Conservation (phyloP, 202 grass and related monocot genomes). For the Bolboschoenoplectus hybrid region DNA sequence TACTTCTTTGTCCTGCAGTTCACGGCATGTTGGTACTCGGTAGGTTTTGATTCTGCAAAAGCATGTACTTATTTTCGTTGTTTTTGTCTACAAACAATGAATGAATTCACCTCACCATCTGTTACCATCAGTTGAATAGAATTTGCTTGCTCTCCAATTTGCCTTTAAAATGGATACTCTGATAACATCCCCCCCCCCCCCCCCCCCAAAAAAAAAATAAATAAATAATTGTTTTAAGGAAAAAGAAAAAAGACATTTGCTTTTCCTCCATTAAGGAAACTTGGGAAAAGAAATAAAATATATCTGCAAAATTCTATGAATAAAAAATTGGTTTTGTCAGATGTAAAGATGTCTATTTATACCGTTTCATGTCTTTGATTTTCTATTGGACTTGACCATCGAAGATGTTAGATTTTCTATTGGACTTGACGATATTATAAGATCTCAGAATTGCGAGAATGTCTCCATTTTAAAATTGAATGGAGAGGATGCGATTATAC, state of each 20-base stretch:
- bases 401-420: not conserved
- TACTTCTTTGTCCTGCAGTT: slow-evolving; percentile 9
- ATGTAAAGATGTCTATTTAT: not conserved
- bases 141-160: not conserved
- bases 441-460: not conserved
- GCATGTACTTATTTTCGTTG: slow-evolving; percentile 6
- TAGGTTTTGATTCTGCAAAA: slow-evolving; percentile 4
- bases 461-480: not conserved
- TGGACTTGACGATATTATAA: not conserved
- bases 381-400: not conserved
- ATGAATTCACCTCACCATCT: not conserved
- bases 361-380: not conserved
- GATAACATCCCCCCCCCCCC: not conserved
- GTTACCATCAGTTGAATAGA: not conserved
- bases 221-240: not conserved
- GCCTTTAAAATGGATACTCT: not conserved
- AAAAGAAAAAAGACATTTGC: not conserved
- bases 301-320: not conserved
- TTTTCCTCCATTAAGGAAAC: not conserved
- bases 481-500: slow-evolving; percentile 14
- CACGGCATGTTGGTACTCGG: slow-evolving; percentile 22
- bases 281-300: not conserved
- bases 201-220: no score
- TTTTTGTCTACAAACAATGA: not conserved
- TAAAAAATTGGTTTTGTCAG: not conserved